Conservation (phyloP, 2,329 filamentous ascomycete species). For the Hypoxylon sp. region DNA sequence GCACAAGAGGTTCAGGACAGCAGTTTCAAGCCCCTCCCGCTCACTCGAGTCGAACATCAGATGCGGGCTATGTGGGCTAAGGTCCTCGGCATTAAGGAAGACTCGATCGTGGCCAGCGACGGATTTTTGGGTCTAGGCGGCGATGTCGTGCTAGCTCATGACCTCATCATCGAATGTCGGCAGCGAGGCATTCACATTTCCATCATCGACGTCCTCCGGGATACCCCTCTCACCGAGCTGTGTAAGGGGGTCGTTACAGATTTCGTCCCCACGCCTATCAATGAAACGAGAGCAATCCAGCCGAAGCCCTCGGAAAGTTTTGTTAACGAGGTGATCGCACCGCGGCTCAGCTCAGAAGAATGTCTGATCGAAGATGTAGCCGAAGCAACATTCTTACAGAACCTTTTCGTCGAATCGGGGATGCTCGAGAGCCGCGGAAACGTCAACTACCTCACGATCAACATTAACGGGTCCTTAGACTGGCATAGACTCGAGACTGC, state of each 20-base stretch:
- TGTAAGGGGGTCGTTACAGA: slow-evolving; percentile 48
- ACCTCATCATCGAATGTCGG: slow-evolving; percentile 56
- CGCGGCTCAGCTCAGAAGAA: slow-evolving; percentile 53
- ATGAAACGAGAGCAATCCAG: slow-evolving; percentile 4
- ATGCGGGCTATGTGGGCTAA: slow-evolving; percentile 59
- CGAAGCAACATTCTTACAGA: slow-evolving; percentile 58
- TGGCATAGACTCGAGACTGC: slow-evolving; percentile 55
- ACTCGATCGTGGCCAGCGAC: slow-evolving; percentile 52
- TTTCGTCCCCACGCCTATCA: slow-evolving; percentile 16
- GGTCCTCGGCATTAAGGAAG: slow-evolving; percentile 51
- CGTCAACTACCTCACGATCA: slow-evolving; percentile 58
- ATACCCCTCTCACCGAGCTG: slow-evolving; percentile 54
- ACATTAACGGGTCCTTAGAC: slow-evolving; percentile 55
- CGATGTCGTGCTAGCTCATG: slow-evolving; percentile 53
- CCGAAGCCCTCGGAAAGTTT: slow-evolving; percentile 45
- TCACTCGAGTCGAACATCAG: slow-evolving; percentile 56
- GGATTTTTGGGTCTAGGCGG: slow-evolving; percentile 58
- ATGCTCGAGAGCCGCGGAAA: slow-evolving; percentile 55
- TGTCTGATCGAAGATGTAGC: slow-evolving; percentile 57
- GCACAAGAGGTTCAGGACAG: slow-evolving; percentile 48
- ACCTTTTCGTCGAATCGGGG: slow-evolving; percentile 57
- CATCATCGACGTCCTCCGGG: slow-evolving; percentile 53
- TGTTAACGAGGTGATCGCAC: slow-evolving; percentile 52
- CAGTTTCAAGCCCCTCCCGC: slow-evolving; percentile 55
- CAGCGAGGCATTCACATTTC: slow-evolving; percentile 52